Evolutionary conservation across 768 basidiomycete species (phyloP), one percentile per base, ranked within the genome.

Genomic region (Leucocoprinus leucothites): DNA sequence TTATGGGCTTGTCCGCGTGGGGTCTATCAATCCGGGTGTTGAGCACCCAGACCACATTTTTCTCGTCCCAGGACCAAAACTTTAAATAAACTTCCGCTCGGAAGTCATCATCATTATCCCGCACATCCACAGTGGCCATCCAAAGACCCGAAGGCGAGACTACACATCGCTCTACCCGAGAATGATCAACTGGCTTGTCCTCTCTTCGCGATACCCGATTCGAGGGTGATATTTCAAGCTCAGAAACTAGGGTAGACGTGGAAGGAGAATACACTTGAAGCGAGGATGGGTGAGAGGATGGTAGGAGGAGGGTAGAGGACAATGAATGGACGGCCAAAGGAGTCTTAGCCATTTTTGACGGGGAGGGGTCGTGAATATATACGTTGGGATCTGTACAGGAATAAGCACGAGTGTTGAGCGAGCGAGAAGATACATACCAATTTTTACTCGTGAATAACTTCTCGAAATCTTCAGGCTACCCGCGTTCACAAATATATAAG

Each of bases 211-310:
- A 89, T 18, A 98, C 82, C 57, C 92, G 84, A 73, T 98, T 98
- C 24, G 94, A 94, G 19, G 96, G 93, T 1, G 91, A 86, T 7
- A 99, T 83, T 69, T 98, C 97, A 18, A 98, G 77, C 69, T 99
- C 96, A 44, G 86, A 86, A 2, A 92, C 64, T 0, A 94, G 77
- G 40, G 82, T 79, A 25, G 87, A 87, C 2, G 82, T 78, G 7
- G 78, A 69, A 1, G 89, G 89, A 16, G 91, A 88, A 72, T 90
- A 95, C 22, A 89, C 84, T 73, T 98, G 96, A 38, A 99, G 75
- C n/a, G 94, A 91, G 2, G 95, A 94, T 0, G 94, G 90, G 65
- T 99, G 95, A 0, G 94, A 95, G 2, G 96, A 94, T 0, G 94
- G 92, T 14, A 98, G 78, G 60, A 98, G 79, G 57, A 98, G 74